Evolutionary conservation across 2,329 filamentous ascomycete species (phyloP).

Genomic region (Domatiomyces catenatus): DNA sequence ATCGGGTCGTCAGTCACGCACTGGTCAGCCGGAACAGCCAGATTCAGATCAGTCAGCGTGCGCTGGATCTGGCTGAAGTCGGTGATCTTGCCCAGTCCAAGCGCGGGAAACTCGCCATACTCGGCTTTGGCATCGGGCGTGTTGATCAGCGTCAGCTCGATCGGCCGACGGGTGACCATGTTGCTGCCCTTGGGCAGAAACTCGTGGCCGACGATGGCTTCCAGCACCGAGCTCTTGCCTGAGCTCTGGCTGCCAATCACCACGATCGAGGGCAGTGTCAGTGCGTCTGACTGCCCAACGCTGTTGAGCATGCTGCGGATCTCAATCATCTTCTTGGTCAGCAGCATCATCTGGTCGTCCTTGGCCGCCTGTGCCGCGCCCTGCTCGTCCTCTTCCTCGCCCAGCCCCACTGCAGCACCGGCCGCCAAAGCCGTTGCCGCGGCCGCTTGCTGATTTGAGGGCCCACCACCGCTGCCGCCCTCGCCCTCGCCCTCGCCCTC

Average conservation of each 20-base stretch:
- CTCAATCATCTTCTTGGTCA: conserved; percentile 99
- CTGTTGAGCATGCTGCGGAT: conserved; percentile 82
- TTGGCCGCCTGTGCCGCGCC: conserved; percentile 51
- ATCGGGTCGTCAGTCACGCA: conserved; percentile 97
- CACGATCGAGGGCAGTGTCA: conserved; percentile 92
- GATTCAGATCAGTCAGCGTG: conserved; percentile 84
- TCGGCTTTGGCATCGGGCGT: conserved; percentile 74
- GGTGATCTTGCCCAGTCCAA: conserved; percentile 75
- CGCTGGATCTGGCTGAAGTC: conserved; percentile 87
- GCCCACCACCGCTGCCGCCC: conserved; percentile 15
- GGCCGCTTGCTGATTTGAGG: conserved; percentile 31
- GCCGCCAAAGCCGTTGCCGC: conserved; percentile 54
- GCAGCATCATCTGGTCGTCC: conserved; percentile 98
- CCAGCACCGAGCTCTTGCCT: conserved; percentile 91
- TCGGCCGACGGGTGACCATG: conserved; percentile 92
- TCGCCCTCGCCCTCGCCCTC: conserved; percentile 29
- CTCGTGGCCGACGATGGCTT: conserved; percentile 94
- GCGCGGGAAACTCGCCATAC: conserved; percentile 89
- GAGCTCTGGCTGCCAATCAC: conserved; percentile 98
- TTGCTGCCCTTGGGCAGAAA: conserved; percentile 96
- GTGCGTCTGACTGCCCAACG: conserved; percentile 75
- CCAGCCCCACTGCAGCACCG: conserved; percentile 64
- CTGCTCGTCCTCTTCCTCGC: conserved; percentile 48
- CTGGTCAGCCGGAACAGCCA: conserved; percentile 76
- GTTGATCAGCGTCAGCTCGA: conserved; percentile 91